Evolutionary conservation across 768 basidiomycete genomes (phyloP).

Genomic region (Mycena epipterygia): DNA sequence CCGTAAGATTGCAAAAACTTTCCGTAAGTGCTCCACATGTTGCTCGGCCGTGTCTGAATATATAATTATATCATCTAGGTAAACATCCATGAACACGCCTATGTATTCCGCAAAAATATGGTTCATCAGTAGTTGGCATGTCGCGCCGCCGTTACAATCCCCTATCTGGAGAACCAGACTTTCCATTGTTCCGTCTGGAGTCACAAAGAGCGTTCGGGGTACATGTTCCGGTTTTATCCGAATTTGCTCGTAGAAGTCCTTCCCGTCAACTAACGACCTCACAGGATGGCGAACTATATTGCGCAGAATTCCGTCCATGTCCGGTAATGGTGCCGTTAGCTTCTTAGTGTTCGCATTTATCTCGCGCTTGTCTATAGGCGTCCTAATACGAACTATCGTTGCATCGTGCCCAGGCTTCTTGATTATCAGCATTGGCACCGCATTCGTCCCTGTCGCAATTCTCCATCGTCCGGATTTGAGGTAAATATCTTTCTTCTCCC

Average conservation of each 20-base stretch:
- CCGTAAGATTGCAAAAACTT: slow-evolving; percentile 48
- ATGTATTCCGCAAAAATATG: slow-evolving; percentile 51
- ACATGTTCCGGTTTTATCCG: slow-evolving; percentile 44
- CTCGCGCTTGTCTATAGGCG: slow-evolving; percentile 44
- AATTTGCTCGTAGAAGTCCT: slow-evolving; percentile 59
- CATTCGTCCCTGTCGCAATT: slow-evolving; percentile 33
- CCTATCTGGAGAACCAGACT: slow-evolving; percentile 52
- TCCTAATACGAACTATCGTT: slow-evolving; percentile 35
- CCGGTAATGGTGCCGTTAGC: slow-evolving; percentile 33
- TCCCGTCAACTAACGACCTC: slow-evolving; percentile 49
- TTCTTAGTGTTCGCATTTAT: slow-evolving; percentile 49
- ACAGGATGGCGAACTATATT: slow-evolving; percentile 39
- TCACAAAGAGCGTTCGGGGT: slow-evolving; percentile 40
- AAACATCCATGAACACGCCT: slow-evolving; percentile 50
- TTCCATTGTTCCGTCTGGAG: slow-evolving; percentile 51
- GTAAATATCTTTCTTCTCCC: slow-evolving; percentile 46
- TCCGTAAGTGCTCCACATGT: slow-evolving; percentile 48
- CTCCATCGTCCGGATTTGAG: slow-evolving; percentile 45
- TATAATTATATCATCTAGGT: slow-evolving; percentile 54
- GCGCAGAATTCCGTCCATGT: slow-evolving; percentile 38
- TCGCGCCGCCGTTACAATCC: slow-evolving; percentile 45
- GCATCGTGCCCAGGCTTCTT: slow-evolving; percentile 35
- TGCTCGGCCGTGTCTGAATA: slow-evolving; percentile 55
- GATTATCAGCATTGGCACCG: slow-evolving; percentile 50
- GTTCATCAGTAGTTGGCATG: slow-evolving; percentile 60